Evolutionary conservation across 108 stramenopile genomes (phyloP).

Genomic region (Skeletonema menzelii): DNA sequence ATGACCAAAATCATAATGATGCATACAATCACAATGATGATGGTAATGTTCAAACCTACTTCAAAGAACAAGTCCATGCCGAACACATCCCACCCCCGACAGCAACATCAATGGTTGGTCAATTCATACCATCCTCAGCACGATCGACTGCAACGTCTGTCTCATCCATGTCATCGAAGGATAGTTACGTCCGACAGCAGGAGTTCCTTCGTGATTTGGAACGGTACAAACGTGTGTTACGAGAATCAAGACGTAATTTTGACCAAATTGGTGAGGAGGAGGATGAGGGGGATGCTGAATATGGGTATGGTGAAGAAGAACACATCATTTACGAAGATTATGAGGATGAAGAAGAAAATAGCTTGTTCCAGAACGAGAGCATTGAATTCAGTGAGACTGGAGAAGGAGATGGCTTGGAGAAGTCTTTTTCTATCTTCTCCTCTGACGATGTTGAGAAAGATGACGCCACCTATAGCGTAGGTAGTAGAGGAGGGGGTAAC

Average conservation of each 20-base stretch:
- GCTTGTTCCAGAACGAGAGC: background rate
- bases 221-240: background rate
- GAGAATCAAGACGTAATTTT: background rate
- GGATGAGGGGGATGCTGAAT: background rate
- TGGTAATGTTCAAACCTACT: background rate
- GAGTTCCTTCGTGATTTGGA: conserved; percentile 10
- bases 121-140: conserved; percentile 7
- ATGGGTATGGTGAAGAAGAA: background rate
- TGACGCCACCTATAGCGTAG: background rate
- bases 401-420: background rate
- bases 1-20: background rate
- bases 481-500: background rate
- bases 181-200: conserved; percentile 29
- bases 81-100: background rate
- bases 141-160: background rate
- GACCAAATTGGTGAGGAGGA: background rate
- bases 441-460: background rate
- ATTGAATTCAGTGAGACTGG: background rate
- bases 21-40: background rate
- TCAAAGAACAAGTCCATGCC: background rate
- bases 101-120: conserved; percentile 1
- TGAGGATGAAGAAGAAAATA: background rate
- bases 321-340: background rate
- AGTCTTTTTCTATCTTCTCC: background rate
- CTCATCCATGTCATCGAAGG: conserved; percentile 25